These are phyloP conservation scores for Mycena maculata DNA, from an alignment of 768 basidiomycete species.

Conservation along the genomic window DNA sequence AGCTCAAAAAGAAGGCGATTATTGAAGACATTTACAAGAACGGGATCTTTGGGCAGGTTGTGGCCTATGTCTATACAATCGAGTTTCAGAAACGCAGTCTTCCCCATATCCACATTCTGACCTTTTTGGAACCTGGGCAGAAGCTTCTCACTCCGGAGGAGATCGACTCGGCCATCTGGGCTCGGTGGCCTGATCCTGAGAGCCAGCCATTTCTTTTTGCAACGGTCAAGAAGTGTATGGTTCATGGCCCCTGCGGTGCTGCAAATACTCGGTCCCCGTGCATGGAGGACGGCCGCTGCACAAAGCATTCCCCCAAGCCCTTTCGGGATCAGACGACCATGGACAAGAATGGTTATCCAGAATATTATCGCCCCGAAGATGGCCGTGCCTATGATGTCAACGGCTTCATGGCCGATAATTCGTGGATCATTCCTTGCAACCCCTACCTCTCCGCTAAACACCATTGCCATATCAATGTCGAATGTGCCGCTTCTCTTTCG, in stretches of 20 bases:
- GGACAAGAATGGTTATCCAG: constrained; percentile 50
- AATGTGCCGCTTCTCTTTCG: constrained; percentile 45
- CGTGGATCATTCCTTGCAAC: constrained; percentile 48
- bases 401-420: constrained; percentile 36
- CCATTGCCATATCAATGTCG: constrained; percentile 56
- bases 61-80: constrained; percentile 50
- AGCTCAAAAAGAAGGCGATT: constrained; percentile 17
- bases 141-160: constrained; percentile 35
- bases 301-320: constrained; percentile 50
- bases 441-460: constrained; percentile 45
- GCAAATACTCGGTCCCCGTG: constrained; percentile 42
- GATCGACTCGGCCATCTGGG: constrained; percentile 50
- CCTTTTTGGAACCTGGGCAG: constrained; percentile 42
- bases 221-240: constrained; percentile 50
- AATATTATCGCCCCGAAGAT: constrained; percentile 39
- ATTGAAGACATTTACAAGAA: constrained; percentile 19
- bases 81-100: constrained; percentile 60
- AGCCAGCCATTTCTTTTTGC: constrained; percentile 39
- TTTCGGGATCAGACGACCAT: constrained; percentile 45
- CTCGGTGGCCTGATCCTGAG: constrained; percentile 50
- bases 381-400: constrained; percentile 10
- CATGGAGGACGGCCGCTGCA: constrained; percentile 50
- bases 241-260: constrained; percentile 52
- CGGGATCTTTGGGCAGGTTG: not conserved
- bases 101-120: constrained; percentile 57